Evolutionary conservation across 352 stramenopile genomes (phyloP).

Genomic region (Peronospora destructor): DNA sequence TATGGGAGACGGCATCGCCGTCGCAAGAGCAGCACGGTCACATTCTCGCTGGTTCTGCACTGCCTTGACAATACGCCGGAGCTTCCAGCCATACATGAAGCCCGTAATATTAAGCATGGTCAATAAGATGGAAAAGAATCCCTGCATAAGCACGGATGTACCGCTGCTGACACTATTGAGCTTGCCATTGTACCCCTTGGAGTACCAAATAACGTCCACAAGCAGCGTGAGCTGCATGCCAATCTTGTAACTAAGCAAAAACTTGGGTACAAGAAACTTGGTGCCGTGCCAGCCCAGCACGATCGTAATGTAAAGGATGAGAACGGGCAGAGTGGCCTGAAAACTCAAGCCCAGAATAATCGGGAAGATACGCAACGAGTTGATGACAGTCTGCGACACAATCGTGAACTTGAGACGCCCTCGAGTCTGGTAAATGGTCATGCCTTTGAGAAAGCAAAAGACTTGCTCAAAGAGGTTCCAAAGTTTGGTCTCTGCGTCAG

Average conservation of each 20-base stretch:
- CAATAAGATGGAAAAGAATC: slow-evolving; percentile 78
- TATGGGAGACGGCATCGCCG: slow-evolving; percentile 59
- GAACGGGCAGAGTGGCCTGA: slow-evolving; percentile 70
- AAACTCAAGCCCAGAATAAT: slow-evolving; percentile 84
- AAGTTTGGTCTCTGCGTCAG: slow-evolving; percentile 54
- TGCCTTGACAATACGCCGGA: slow-evolving; percentile 79
- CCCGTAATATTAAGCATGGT: slow-evolving; percentile 71
- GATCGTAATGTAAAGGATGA: slow-evolving; percentile 83
- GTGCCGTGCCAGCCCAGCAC: slow-evolving; percentile 84
- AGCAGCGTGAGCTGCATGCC: slow-evolving; percentile 82
- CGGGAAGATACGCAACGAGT: slow-evolving; percentile 77
- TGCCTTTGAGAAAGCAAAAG: slow-evolving; percentile 85
- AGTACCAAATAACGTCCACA: slow-evolving; percentile 85
- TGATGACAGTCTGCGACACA: slow-evolving; percentile 75
- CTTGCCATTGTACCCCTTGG: slow-evolving; percentile 81
- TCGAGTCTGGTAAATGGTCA: slow-evolving; percentile 83
- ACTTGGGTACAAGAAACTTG: slow-evolving; percentile 83
- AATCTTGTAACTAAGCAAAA: slow-evolving; percentile 85
- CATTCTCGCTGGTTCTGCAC: slow-evolving; percentile 77
- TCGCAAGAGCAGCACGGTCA: slow-evolving; percentile 69
- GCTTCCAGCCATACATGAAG: slow-evolving; percentile 84
- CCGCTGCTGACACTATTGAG: slow-evolving; percentile 67
- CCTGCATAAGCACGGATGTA: slow-evolving; percentile 80
- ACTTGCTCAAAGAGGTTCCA: slow-evolving; percentile 79
- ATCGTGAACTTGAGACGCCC: slow-evolving; percentile 83